A percentile compares a stretch with the other conserved stretches of the same genome.
Evolutionary conservation across 225 moss, liverwort and hornwort genomes (phyloP).

Genomic region (Neckera pumila): DNA sequence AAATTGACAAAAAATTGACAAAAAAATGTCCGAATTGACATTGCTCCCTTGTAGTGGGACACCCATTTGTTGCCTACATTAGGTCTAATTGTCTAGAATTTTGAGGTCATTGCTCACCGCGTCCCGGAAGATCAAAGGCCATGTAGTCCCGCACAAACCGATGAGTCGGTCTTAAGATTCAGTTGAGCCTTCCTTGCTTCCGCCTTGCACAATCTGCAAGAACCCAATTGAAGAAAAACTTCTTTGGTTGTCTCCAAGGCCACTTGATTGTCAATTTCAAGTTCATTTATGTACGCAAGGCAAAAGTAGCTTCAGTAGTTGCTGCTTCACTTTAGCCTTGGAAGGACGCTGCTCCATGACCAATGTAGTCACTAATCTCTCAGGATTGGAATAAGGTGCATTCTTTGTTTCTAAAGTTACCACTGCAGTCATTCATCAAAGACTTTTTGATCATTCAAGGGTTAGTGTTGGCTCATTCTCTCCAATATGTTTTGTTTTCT

Average conservation of each 20-base stretch:
- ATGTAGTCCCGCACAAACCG: neutral
- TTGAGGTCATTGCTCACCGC: neutral
- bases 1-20: no score
- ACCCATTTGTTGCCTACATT: no score
- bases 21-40: no score
- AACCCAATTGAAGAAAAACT: neutral
- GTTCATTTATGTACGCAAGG: no score
- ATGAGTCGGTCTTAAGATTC: neutral
- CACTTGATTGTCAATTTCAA: neutral
- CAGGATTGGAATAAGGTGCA: neutral
- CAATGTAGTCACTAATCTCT: neutral
- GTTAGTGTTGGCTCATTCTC: neutral
- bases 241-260: no score
- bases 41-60: no score
- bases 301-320: neutral
- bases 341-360: neutral
- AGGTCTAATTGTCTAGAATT: neutral
- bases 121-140: neutral
- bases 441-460: neutral
- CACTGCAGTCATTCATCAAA: accelerated
- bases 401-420: neutral
- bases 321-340: neutral
- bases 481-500: neutral
- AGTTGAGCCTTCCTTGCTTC: neutral
- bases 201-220: neutral